Percentiles rank a stretch among this genome's conserved stretches.
phyloP scores from a whole-genome alignment of 345 rosid genomes.

The Corchorus olitorius region DNA sequence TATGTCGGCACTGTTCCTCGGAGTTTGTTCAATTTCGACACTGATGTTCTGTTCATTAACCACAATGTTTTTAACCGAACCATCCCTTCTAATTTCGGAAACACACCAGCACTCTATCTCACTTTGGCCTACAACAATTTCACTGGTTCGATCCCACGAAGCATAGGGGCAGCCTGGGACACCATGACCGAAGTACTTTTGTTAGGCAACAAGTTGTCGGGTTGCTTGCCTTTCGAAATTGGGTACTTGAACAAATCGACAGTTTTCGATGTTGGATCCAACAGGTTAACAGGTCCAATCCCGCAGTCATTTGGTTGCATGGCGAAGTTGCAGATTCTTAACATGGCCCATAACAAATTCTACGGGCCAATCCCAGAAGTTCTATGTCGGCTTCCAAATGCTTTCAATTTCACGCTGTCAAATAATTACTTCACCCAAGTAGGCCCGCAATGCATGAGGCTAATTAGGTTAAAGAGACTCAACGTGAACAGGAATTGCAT shows the following conservation, averaged over 20 bases:
- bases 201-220: conserved; percentile 28
- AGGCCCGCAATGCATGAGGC: conserved; percentile 30
- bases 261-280: conserved; percentile 27
- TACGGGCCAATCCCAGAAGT: conserved; percentile 30
- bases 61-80: conserved; percentile 23
- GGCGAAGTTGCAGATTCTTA: conserved; percentile 18
- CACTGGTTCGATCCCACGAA: conserved; percentile 32
- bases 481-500: conserved; percentile 31
- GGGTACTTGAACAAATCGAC: conserved; percentile 24
- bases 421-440: conserved; percentile 36
- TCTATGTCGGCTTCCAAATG: conserved; percentile 26
- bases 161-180: conserved; percentile 29
- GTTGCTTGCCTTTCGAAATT: conserved; percentile 35
- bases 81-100: conserved; percentile 30
- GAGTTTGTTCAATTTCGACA: conserved; percentile 28
- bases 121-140: conserved; percentile 34
- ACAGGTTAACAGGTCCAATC: conserved; percentile 30
- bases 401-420: conserved; percentile 27
- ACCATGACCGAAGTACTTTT: conserved; percentile 25
- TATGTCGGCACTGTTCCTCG: conserved; percentile 26
- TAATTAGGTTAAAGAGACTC: conserved; percentile 23
- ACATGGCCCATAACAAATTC: conserved; percentile 32
- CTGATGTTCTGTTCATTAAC: conserved; percentile 33
- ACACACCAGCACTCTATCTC: conserved; percentile 31
- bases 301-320: conserved; percentile 38